These are phyloP conservation scores for Gentiana macrophylla DNA, from an alignment of 257 asterid genomes.

Conservation along the genomic window DNA sequence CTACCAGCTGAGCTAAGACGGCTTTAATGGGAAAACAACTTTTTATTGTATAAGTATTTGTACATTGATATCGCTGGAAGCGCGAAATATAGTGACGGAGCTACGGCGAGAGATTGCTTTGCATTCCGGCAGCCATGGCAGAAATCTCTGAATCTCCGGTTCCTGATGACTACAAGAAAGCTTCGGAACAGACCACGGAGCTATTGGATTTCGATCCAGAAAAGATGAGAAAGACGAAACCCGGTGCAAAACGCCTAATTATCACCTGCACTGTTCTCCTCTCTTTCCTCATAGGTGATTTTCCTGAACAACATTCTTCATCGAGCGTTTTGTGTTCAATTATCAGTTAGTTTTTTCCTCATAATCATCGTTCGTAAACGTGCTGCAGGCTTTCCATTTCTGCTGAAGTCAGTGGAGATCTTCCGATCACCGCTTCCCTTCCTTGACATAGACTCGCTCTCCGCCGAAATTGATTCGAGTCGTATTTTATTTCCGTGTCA, in stretches of 20 bases:
- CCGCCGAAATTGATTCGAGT: conserved; percentile 50
- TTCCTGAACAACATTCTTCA: neutral
- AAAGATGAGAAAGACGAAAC: conserved; percentile 61
- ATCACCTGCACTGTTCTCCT: conserved; percentile 61
- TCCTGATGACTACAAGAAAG: conserved; percentile 7
- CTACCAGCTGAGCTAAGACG: conserved; percentile 40
- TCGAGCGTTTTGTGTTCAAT: neutral
- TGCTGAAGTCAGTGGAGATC: conserved; percentile 72
- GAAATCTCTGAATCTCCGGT: conserved; percentile 43
- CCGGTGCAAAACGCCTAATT: conserved; percentile 70
- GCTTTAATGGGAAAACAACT: neutral
- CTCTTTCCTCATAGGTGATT: conserved; percentile 63
- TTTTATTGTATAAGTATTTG: too few relatives aligned
- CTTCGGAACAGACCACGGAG: conserved; percentile 4
- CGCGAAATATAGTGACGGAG: neutral
- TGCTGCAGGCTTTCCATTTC: conserved; percentile 54
- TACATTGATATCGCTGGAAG: too few relatives aligned
- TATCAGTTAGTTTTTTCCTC: neutral
- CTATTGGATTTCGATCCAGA: conserved; percentile 23
- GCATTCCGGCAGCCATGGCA: conserved; percentile 19
- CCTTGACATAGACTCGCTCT: conserved; percentile 60
- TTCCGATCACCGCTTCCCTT: conserved; percentile 91
- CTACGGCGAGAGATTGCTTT: too few relatives aligned
- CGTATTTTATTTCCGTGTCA: conserved; percentile 56
- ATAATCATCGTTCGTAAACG: neutral